Evolutionary conservation across 2,329 filamentous ascomycete genomes (phyloP).

Genomic region (Fusarium algeriense): DNA sequence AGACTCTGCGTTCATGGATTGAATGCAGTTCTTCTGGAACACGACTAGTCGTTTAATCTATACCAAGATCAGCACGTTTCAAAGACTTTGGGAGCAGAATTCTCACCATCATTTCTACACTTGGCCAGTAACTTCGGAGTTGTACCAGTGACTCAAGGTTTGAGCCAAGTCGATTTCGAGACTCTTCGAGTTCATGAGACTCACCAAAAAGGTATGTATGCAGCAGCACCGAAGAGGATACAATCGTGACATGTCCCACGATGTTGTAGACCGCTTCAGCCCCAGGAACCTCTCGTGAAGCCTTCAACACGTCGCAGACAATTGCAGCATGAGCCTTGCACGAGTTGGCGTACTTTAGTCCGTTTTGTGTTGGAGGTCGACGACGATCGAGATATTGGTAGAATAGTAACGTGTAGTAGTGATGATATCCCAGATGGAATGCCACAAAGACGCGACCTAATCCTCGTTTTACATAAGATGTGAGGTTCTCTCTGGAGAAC

Average conservation of each 20-base stretch:
- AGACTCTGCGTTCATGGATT: constrained; percentile 45
- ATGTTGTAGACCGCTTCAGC: constrained; percentile 51
- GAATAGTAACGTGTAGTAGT: constrained; percentile 51
- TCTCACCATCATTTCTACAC: constrained; percentile 51
- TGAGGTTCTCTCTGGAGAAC: constrained; percentile 47
- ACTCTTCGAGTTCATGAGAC: constrained; percentile 45
- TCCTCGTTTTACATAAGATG: constrained; percentile 41
- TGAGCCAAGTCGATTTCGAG: constrained; percentile 46
- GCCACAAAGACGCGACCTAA: constrained; percentile 51
- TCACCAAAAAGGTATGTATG: constrained; percentile 53
- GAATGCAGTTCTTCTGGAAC: constrained; percentile 51
- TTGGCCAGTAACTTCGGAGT: constrained; percentile 51
- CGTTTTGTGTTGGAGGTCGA: constrained; percentile 45
- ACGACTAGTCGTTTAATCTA: constrained; percentile 51
- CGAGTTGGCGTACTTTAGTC: constrained; percentile 46
- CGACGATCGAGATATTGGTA: constrained; percentile 52
- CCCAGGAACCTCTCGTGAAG: constrained; percentile 41
- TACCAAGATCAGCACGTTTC: not conserved
- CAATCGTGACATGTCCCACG: constrained; percentile 52
- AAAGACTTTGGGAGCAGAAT: too few species aligned
- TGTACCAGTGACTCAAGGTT: constrained; percentile 51
- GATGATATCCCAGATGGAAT: constrained; percentile 52
- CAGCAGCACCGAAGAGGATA: constrained; percentile 52
- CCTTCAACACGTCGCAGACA: constrained; percentile 48
- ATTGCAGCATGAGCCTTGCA: constrained; percentile 50